Evolutionary conservation across 2,329 filamentous ascomycete species (phyloP), one percentile per base, ranked within the genome.

Genomic region (Berkeleyomyces rouxiae): DNA sequence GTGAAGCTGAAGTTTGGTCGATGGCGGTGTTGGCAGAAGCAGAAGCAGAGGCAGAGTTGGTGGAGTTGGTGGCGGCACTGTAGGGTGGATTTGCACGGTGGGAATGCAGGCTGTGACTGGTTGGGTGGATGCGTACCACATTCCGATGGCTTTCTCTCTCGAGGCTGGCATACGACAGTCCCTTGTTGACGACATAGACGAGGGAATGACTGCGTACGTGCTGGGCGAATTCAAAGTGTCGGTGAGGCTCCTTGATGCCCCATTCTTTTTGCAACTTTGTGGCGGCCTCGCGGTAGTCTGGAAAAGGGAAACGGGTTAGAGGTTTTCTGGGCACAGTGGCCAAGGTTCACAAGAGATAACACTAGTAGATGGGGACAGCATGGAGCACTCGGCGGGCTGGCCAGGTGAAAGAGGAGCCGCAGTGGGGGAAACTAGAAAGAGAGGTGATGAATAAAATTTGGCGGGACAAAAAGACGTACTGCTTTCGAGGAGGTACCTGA

Each of bases 191-290:
- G 66, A 84, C 75, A 64, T 78, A 78, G 64, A 86, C 81, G 69
- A 86, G 75, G 67, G 82, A 82, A 73, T 84, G 82, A 68, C 78
- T 80, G 72, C 83, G 79, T 72, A 86, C 82, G 73, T 85, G 78
- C 69, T 78, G 79, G 70, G 83, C 83, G 72, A 85, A 86, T 65
- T 79, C 76, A 66, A 86, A 80, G 65, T 83, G 76, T 69, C 78
- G 78, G 71, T 85, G 81, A 68, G 83, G 83, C 72, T 81, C 77
- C 69, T 78, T 75, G 67, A 83, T 75, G 72, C 82, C 79, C 83
- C 83, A 86, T 74, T 86, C 82, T 71, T 85, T 84, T 70, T 85
- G 82, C 68, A 86, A 81, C 71, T 83, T 84, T 73, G 81, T 79
- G 62, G 83, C 83, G 51, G 83, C 84, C 72, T 85, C 83, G 73